Evolutionary conservation across 1,139 yeast species (phyloP), one percentile per base, ranked within the genome.

Genomic region (Zygosaccharomyces sapae): DNA sequence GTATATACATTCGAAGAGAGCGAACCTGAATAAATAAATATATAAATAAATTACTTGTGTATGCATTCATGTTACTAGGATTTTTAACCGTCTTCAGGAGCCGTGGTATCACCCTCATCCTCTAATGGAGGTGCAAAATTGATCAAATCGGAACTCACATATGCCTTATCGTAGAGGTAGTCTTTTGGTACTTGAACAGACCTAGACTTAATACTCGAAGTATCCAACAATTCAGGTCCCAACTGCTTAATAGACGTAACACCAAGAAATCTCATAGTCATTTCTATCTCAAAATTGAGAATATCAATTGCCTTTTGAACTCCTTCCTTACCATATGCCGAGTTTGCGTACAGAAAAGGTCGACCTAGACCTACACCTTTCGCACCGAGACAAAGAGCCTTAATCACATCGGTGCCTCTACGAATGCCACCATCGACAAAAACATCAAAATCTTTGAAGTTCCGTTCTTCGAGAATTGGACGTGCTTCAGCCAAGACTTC

Each of bases 211-310:
- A 72, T 55, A 25, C 69, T 61, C 31, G 71, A 62, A 8, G 73
- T 63, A 55, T 83, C 87, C 8, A 83, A 64, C 51, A 75, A 69
- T 5, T 71, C 68, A 10, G 81, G 81, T 54, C 78, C 73, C 53
- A 90, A 72, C 38, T 88, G 83, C 41, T 74, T 77, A 18, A 90
- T 70, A 22, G 73, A 73, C 19, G 79, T 80, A 30, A 79, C 95
- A 38, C 97, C 97, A 44, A 90, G 70, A 43, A 89, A 72, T 55
- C 96, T 75, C 97, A 90, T 87, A 66, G 84, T 81, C 92, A 88
- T 86, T 53, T 77, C 80, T 65, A 90, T 67, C 64, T 90, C 97
- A 51, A 83, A 89, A 61, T 82, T 84, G 56, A 90, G 72, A 42
- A 88, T 70, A 58, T 84, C 89, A 55, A 86, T 82, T 6, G 95